Evolutionary conservation across 495 filamentous ascomycete genomes (phyloP), one percentile per base, ranked within the genome.

Genomic region (Penicillium subrubescens): DNA sequence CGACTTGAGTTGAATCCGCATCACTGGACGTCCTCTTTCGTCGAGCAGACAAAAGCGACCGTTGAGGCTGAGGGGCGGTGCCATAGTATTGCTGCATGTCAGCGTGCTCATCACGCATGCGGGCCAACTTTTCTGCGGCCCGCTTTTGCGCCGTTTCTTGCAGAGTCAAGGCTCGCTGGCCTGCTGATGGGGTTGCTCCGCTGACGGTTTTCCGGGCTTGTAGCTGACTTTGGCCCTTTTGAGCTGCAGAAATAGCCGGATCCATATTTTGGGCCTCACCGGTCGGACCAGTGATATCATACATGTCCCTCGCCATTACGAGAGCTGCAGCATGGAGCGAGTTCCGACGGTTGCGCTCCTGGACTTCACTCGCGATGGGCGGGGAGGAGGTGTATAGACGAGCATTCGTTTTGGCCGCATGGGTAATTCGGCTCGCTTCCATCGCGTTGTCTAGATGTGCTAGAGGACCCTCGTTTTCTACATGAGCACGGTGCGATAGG

Each of bases 241-340:
- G 77, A 6, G 82, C 82, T 7, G 77, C 81, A 51, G 43, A 67
- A 58, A 68, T 67, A 64, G 65, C 84, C 41, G 67, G 60, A 59
- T 67, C 70, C 27, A 63, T 44, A 29, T 51, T 33, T 3, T 35
- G 55, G 10, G 61, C 57, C 37, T 58, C 72, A 64, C 62, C 81
- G 71, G 52, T 87, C 43, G 84, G 77, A 43, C 84, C 75, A 85
- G 87, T 70, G 54, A 86, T 72, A 15, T 76, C 84, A 74, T 92
- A 96, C 89, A 96, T 92, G 62, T 89, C 84, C 74, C 87, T 92
- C 27, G 93, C 92, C 92, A 97, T 96, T 5, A 89, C 90, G 1
- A 96, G 76, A 5, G 93, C 90, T 19, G 93, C 92, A 21, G 92
- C 92, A 62, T 87, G 90, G 0, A 96, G 76, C 7, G 88, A 87